Evolutionary conservation across 768 basidiomycete genomes (phyloP).

Genomic region (Phanerochaete sordida): DNA sequence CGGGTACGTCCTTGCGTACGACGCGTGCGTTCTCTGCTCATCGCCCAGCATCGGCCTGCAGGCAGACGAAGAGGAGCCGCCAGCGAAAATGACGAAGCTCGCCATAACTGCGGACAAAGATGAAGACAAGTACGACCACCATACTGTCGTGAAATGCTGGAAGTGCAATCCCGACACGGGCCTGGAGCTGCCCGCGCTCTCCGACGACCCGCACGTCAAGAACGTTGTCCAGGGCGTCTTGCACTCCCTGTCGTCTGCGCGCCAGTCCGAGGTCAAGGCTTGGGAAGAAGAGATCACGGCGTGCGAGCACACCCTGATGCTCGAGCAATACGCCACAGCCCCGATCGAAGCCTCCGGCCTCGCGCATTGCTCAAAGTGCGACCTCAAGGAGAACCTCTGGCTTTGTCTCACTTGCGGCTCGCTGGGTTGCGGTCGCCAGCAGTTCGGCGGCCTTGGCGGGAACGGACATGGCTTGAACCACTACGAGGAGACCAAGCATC

Average conservation of each 20-base stretch:
- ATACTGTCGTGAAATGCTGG: constrained; percentile 73
- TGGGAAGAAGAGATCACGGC: constrained; percentile 94
- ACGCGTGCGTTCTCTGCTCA: background rate
- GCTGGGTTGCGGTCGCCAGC: constrained; percentile 85
- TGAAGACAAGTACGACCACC: constrained; percentile 80
- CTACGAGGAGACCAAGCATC: constrained; percentile 67
- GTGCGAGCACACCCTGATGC: constrained; percentile 75
- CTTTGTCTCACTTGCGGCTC: constrained; percentile 89
- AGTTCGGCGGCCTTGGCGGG: constrained; percentile 77
- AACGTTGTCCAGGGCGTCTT: constrained; percentile 65
- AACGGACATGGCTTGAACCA: constrained; percentile 90
- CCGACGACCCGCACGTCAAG: constrained; percentile 41
- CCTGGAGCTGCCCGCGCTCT: constrained; percentile 39
- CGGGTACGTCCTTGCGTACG: constrained; percentile 48
- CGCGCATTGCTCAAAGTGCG: constrained; percentile 79
- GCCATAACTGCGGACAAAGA: constrained; percentile 85
- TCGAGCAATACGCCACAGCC: constrained; percentile 46
- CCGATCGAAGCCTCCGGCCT: constrained; percentile 58
- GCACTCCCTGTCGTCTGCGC: constrained; percentile 81
- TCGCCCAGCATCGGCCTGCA: constrained; percentile 23
- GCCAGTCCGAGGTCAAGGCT: constrained; percentile 91
- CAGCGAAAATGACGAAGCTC: constrained; percentile 84
- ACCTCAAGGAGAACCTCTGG: constrained; percentile 91
- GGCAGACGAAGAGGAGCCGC: constrained; percentile 78
- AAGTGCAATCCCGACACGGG: constrained; percentile 55